Conservation (phyloP, 495 filamentous ascomycete species). For the Talaromyces ruber region DNA sequence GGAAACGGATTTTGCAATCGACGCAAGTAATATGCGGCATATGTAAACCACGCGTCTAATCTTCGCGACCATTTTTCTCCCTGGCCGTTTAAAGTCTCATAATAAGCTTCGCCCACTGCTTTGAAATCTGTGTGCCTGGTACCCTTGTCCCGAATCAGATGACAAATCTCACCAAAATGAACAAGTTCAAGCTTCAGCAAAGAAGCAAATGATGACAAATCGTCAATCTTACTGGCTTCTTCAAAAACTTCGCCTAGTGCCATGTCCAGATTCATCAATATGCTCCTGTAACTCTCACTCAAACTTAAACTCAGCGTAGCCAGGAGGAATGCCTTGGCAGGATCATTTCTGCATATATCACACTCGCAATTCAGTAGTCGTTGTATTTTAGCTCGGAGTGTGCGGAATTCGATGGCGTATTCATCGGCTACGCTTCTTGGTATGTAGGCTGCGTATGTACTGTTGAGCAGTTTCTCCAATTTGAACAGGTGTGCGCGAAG, state of each 20-base stretch:
- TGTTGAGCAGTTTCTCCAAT: background rate
- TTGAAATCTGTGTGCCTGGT: background rate
- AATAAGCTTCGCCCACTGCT: background rate
- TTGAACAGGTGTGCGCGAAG: background rate
- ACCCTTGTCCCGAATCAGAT: background rate
- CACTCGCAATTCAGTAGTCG: background rate
- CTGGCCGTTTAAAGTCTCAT: background rate
- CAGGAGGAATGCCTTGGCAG: background rate
- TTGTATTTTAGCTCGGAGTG: background rate
- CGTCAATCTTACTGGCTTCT: background rate
- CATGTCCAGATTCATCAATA: background rate
- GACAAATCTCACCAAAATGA: background rate
- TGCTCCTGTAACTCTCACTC: background rate
- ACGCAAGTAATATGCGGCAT: background rate
- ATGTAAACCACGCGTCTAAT: background rate
- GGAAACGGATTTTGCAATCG: background rate
- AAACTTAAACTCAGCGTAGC: background rate
- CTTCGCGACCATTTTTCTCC: background rate
- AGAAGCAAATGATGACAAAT: background rate
- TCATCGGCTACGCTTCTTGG: background rate
- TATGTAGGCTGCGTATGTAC: background rate
- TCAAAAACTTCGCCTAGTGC: background rate
- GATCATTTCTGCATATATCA: background rate
- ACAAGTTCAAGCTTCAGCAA: background rate
- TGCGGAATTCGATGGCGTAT: background rate